Percentiles rank a stretch among this genome's conserved stretches.
Evolutionary conservation across 2,329 filamentous ascomycete genomes (phyloP).

Genomic region (Pseudogymnoascus sp.): DNA sequence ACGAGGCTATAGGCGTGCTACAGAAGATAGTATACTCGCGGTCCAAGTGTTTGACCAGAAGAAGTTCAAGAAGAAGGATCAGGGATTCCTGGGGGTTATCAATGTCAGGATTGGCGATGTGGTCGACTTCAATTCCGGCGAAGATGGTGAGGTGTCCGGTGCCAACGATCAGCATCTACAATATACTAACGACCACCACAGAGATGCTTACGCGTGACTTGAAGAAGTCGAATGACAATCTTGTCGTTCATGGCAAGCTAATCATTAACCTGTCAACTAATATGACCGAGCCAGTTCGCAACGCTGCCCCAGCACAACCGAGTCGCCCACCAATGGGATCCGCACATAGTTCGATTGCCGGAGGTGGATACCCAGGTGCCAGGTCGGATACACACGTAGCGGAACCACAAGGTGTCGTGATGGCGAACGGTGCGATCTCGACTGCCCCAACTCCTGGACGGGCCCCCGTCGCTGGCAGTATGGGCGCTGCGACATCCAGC

Average conservation of each 20-base stretch:
- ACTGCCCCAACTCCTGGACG: constrained; percentile 28
- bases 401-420: constrained; percentile 21
- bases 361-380: constrained; percentile 23
- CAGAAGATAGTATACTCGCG: constrained; percentile 91
- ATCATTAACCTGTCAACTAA: constrained; percentile 96
- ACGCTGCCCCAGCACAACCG: constrained; percentile 18
- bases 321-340: constrained; percentile 27
- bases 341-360: constrained; percentile 25
- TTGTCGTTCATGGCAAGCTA: constrained; percentile 94
- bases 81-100: constrained; percentile 95
- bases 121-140: constrained; percentile 80
- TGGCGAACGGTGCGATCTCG: constrained; percentile 26
- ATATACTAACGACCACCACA: constrained; percentile 24
- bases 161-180: constrained; percentile 14
- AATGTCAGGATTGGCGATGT: constrained; percentile 94
- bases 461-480: constrained; percentile 28
- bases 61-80: constrained; percentile 99
- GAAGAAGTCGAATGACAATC: constrained; percentile 96
- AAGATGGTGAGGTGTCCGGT: constrained; percentile 64
- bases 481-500: constrained; percentile 19
- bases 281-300: constrained; percentile 60
- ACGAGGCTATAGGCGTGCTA: constrained; percentile 60
- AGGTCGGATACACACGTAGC: constrained; percentile 19
- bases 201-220: constrained; percentile 97
- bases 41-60: constrained; percentile 99